Base-by-base conservation (phyloP, 2,329 filamentous ascomycete genomes). In the Paecilomyces formosus region DNA sequence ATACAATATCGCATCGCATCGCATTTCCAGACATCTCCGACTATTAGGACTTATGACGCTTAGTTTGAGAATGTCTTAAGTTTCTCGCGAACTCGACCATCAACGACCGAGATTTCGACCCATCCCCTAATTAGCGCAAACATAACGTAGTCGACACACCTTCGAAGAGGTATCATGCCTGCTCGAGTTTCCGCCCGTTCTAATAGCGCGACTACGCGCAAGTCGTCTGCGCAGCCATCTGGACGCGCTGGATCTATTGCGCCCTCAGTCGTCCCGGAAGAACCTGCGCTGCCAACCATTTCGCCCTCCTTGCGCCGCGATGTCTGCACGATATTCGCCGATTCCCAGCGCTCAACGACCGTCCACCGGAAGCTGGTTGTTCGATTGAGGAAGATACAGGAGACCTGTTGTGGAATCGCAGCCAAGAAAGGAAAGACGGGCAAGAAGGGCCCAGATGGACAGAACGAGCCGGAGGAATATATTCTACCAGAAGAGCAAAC, bases 281-380 rank as follows among this genome's bases (percentile, higher is more conserved):
- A 96, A 60, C 71, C 74, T 12, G 59, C 72, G 15, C 61, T 71
- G 24, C 74, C 75, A 30, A 68, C 72, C 57, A 66, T 71, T 24
- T 66, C 70, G 13, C 65, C 84, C 59, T 83, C 82, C 15, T 78
- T 97, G 64, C 88, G 92, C 67, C 82, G 81, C 35, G 88, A 89
- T 69, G 81, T 96, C 56, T 88, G 87, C 70, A 76, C 82, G 57
- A 82, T 91, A 54, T 92, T 92, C 69, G 82, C 83, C 63, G 89
- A 92, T 72, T 92, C 93, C 33, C 94, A 99, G 74, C 87, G 88
- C 66, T 95, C 90, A 1, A 95, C 89, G 0, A 91, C 92, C 1
- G 90, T 90, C 1, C 94, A 99, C 72, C 82, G 93, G 60, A 97
- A 97, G 71, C 82, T 96, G 0, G 88, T 89, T 3, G 89, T 97